Evolutionary conservation across 208 protist species (phyloP).

Genomic region (Leishmania braziliensis): DNA sequence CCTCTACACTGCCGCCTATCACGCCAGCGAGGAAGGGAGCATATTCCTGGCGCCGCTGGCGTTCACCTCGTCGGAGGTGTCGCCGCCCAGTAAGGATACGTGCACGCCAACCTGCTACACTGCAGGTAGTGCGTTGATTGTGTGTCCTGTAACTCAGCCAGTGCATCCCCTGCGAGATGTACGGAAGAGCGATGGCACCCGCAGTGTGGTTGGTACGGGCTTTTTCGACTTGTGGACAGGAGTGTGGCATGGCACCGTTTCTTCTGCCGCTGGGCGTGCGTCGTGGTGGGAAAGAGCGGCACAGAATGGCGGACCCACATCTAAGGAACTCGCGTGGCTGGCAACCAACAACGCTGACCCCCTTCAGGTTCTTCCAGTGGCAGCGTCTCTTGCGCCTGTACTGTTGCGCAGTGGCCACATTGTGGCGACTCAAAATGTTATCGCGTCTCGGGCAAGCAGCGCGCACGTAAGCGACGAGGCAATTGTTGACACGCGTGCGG

Average conservation of each 20-base stretch:
- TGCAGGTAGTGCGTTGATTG: constrained; percentile 31
- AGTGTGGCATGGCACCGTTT: constrained; percentile 4
- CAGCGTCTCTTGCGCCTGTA: constrained; percentile 16
- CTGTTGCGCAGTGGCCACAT: constrained; percentile 22
- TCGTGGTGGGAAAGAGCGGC: constrained; percentile 5
- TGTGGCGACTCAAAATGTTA: constrained; percentile 31
- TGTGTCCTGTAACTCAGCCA: constrained; percentile 33
- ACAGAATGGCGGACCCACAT: background rate
- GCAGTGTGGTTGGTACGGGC: background rate
- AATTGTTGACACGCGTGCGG: background rate
- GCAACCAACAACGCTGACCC: background rate
- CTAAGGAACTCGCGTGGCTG: constrained; percentile 13
- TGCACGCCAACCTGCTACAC: constrained; percentile 19
- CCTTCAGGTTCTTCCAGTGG: background rate
- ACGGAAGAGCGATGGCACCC: background rate
- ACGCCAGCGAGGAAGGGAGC: constrained; percentile 57
- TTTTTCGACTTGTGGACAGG: constrained; percentile 53
- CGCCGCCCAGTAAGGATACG: too few relatives aligned
- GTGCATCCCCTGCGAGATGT: background rate
- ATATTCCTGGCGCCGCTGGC: constrained; percentile 88
- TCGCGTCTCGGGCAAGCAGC: constrained; percentile 2
- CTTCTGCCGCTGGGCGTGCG: background rate
- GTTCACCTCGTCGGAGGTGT: constrained; percentile 52
- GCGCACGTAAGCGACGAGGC: background rate
- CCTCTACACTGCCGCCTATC: constrained; percentile 94